phyloP scores from a whole-genome alignment of 305 asterid genomes.

The Plantago rigida region DNA sequence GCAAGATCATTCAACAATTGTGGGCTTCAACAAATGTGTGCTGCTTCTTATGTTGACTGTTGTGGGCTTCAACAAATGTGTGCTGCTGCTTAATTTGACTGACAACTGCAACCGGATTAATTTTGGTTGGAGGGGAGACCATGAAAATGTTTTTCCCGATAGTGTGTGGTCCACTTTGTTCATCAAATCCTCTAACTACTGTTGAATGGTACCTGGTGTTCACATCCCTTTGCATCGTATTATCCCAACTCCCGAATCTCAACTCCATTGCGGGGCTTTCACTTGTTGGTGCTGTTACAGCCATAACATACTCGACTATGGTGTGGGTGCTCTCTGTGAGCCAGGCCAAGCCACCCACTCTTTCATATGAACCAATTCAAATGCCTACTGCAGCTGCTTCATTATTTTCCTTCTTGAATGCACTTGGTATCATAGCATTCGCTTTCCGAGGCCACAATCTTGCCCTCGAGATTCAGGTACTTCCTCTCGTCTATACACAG shows the following conservation, averaged over 20 bases:
- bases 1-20: too few relatives aligned
- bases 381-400: constrained; percentile 56
- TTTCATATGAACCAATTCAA: constrained; percentile 61
- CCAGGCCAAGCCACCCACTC: constrained; percentile 70
- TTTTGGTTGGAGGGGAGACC: constrained; percentile 92
- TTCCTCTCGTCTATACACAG: constrained; percentile 1
- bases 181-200: constrained; percentile 84
- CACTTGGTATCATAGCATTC: constrained; percentile 84
- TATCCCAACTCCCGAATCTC: constrained; percentile 89
- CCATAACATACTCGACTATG: constrained; percentile 81
- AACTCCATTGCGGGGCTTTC: constrained; percentile 96
- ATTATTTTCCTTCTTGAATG: constrained; percentile 60
- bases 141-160: constrained; percentile 89
- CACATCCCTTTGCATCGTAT: constrained; percentile 82
- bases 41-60: too few relatives aligned
- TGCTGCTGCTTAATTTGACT: too few relatives aligned
- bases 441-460: constrained; percentile 92
- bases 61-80: too few relatives aligned
- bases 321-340: constrained; percentile 90
- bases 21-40: too few relatives aligned
- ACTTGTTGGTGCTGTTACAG: constrained; percentile 86
- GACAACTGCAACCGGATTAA: constrained; percentile 84
- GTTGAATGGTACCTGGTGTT: constrained; percentile 95
- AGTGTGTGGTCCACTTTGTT: constrained; percentile 76
- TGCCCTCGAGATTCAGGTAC: constrained; percentile 82